These are phyloP conservation scores for Boletus fagicola DNA, from an alignment of 768 basidiomycete genomes.

Conservation along the genomic window DNA sequence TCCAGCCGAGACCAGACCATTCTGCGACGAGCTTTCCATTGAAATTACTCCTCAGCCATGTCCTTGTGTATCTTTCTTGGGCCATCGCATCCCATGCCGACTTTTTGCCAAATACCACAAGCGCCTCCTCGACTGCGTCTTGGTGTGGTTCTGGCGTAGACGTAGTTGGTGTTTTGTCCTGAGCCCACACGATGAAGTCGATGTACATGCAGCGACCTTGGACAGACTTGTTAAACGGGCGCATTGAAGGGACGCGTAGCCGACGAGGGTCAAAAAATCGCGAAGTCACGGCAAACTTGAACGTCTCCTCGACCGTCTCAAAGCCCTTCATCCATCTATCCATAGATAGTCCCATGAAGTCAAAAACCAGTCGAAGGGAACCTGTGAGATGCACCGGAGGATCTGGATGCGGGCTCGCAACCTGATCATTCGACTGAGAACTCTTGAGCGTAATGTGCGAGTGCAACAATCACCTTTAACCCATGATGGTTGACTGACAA, in stretches of 20 bases:
- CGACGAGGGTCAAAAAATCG: constrained; percentile 49
- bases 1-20: constrained; percentile 52
- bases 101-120: constrained; percentile 51
- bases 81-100: constrained; percentile 43
- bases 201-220: constrained; percentile 54
- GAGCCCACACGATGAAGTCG: constrained; percentile 54
- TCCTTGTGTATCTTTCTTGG: constrained; percentile 25
- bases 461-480: constrained; percentile 46
- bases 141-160: constrained; percentile 13
- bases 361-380: constrained; percentile 48
- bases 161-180: constrained; percentile 20
- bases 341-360: constrained; percentile 58
- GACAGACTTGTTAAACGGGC: constrained; percentile 43
- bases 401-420: constrained; percentile 30
- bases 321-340: constrained; percentile 55
- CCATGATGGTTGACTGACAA: constrained; percentile 52
- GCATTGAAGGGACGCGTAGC: constrained; percentile 35
- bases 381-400: constrained; percentile 48
- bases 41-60: constrained; percentile 44
- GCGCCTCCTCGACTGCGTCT: constrained; percentile 42
- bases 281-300: constrained; percentile 56
- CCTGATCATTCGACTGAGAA: constrained; percentile 26
- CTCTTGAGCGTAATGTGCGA: neutral
- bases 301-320: constrained; percentile 48
- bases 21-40: constrained; percentile 51